Percentiles rank a stretch among this genome's conserved stretches.
phyloP scores from a whole-genome alignment of 108 stramenopile species.

The Phaeodactylum tricornutum region DNA sequence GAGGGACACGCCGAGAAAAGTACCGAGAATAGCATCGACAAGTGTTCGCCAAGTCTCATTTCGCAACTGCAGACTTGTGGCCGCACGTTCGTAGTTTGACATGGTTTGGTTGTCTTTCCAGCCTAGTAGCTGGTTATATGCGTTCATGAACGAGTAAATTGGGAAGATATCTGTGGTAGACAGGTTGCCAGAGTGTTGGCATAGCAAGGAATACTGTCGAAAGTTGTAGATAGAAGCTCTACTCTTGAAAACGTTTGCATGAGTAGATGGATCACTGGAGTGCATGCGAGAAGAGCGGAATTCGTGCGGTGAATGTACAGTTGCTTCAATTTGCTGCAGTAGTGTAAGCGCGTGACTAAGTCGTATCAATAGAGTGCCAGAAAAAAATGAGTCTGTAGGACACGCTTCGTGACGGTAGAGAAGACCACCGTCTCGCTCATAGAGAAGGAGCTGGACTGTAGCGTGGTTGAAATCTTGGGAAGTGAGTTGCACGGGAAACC shows the following conservation, averaged over 20 bases:
- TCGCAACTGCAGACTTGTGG: neutral
- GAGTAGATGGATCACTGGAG: neutral
- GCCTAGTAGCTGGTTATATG: too few relatives aligned
- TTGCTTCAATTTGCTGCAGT: neutral
- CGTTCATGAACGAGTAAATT: neutral
- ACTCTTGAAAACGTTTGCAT: neutral
- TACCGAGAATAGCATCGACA: conserved; percentile 1
- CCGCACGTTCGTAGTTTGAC: neutral
- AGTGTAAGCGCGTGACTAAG: neutral
- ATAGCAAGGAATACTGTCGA: neutral
- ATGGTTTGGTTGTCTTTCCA: too few relatives aligned
- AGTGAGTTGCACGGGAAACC: neutral
- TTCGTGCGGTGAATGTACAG: neutral
- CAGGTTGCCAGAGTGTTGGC: neutral
- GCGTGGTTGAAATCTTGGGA: too few relatives aligned
- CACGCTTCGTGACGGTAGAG: neutral
- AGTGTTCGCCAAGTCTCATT: neutral
- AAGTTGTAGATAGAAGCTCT: neutral
- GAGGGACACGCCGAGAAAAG: conserved; percentile 4
- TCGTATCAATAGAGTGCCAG: neutral
- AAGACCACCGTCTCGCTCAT: neutral
- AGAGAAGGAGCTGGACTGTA: too few relatives aligned
- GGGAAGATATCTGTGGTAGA: neutral
- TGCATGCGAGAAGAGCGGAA: neutral
- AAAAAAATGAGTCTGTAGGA: neutral